phyloP scores from a whole-genome alignment of 495 filamentous ascomycete species.

The Elaphomyces granulatus region DNA sequence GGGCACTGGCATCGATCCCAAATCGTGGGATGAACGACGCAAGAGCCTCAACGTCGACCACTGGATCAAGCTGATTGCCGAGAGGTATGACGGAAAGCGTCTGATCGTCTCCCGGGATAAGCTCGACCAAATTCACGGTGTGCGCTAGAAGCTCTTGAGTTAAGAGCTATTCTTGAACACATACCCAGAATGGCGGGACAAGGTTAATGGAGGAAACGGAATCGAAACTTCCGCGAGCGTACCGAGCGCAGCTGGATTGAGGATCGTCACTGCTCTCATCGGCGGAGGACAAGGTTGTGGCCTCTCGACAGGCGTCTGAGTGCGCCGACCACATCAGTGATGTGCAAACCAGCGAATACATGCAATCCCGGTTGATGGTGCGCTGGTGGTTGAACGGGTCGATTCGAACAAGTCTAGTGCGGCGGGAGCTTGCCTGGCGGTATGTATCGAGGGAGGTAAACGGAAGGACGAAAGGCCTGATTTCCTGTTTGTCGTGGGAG shows the following conservation, averaged over 20 bases:
- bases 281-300: slow-evolving; percentile 58
- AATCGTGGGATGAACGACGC: slow-evolving; percentile 56
- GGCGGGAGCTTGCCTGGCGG: slow-evolving; percentile 49
- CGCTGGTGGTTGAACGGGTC: slow-evolving; percentile 64
- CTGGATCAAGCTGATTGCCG: slow-evolving; percentile 65
- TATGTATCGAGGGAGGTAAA: slow-evolving; percentile 29
- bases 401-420: slow-evolving; percentile 78
- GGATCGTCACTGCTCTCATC: slow-evolving; percentile 65
- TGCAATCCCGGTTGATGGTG: slow-evolving; percentile 59
- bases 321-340: slow-evolving; percentile 89
- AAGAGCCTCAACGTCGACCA: slow-evolving; percentile 52
- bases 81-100: slow-evolving; percentile 69
- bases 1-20: slow-evolving; percentile 45
- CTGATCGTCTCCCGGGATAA: slow-evolving; percentile 88
- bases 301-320: slow-evolving; percentile 67
- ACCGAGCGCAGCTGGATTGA: slow-evolving; percentile 78
- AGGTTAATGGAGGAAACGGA: slow-evolving; percentile 84
- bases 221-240: slow-evolving; percentile 73
- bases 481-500: slow-evolving; percentile 75
- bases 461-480: slow-evolving; percentile 38
- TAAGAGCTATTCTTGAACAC: slow-evolving; percentile 91
- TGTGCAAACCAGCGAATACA: slow-evolving; percentile 70
- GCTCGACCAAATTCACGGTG: slow-evolving; percentile 78
- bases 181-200: slow-evolving; percentile 74
- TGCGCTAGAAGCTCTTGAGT: slow-evolving; percentile 81